Evolutionary conservation across 169 alveolate genomes (phyloP), one percentile per base, ranked within the genome.

Genomic region (Plasmodium coatneyi): DNA sequence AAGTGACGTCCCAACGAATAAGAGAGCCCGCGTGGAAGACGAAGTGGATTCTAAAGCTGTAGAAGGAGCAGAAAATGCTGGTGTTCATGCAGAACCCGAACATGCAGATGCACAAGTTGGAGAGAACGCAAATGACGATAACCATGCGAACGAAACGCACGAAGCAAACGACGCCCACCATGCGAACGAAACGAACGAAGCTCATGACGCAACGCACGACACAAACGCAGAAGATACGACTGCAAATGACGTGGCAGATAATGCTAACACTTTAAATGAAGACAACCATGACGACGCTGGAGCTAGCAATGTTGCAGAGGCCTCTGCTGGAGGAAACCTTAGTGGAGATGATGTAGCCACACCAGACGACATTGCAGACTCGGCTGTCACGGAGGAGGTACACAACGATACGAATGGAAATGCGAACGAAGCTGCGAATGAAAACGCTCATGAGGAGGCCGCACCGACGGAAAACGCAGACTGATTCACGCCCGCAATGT

Each of bases 21-120:
- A 84, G 60, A 71, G 32, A 74, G 93, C 93, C 7, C 74, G 56
- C 54, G 36, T 32, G 34, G 93, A 84, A 71, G 80, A 84, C 1
- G 41, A 34, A 3, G 12, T 36, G 6, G 74, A 1, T 39, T 22
- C 56, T 39, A 39, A 43, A 1, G 41, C 7, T 2, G 74, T 14
- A 43, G 84, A 30, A 32, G 52, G 39, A 6, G 30, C 5, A 79
- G 32, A 5, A 14, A 80, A 30, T 5, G 52, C 12, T 0, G 10
- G 46, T 22, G 25, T 71, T 0, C 80, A 43, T 36, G 56, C 16
- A 30, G 52, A 16, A 5, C 49, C 34, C 10, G 76, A 22, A 16
- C n/a, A 6, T 25, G 46, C 32, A 9, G 46, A 25, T 19, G 83
- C 78, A 28, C 6, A 14, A 16, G 82, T 7, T 12, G 36, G 6